Conservation (phyloP, 371 early-diverging fungal species). For the Lichtheimia hyalospora region DNA sequence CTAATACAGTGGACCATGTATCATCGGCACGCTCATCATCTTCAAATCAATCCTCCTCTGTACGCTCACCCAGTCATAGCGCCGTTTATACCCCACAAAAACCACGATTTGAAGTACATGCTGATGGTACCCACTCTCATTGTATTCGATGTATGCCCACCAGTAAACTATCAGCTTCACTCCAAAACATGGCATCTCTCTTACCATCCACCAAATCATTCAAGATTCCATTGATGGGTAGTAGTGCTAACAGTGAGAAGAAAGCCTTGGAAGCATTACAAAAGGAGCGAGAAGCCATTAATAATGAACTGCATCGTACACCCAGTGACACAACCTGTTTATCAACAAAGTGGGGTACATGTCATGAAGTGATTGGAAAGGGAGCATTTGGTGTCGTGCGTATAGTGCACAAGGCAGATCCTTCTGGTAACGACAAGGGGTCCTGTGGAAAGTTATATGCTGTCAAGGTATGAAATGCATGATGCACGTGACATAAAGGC, state of each 20-base stretch:
- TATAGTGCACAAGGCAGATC: constrained; percentile 41
- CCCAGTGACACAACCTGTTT: constrained; percentile 18
- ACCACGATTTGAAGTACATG: constrained; percentile 6
- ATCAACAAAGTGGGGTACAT: constrained; percentile 48
- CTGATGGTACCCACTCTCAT: constrained; percentile 16
- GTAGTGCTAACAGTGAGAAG: constrained; percentile 11
- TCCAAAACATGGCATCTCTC: constrained; percentile 8
- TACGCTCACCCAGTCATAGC: not conserved
- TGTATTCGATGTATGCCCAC: constrained; percentile 8
- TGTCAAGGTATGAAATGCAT: constrained; percentile 45
- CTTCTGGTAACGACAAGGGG: constrained; percentile 3
- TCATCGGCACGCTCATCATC: not conserved
- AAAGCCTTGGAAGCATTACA: constrained; percentile 18
- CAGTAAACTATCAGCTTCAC: constrained; percentile 3
- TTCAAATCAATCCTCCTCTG: not conserved
- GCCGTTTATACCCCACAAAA: constrained; percentile 1
- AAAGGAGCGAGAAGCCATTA: constrained; percentile 29
- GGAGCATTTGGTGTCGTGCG: constrained; percentile 55
- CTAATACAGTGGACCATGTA: not conserved
- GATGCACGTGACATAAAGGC: too few species aligned
- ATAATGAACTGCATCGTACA: constrained; percentile 20
- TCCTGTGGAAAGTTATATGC: constrained; percentile 35
- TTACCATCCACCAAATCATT: constrained; percentile 1
- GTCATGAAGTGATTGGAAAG: constrained; percentile 52
- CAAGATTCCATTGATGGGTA: constrained; percentile 20